Percentiles rank a stretch among this genome's conserved stretches.
Evolutionary conservation across 169 alveolate species (phyloP).

Genomic region (Plasmodium adleri): DNA sequence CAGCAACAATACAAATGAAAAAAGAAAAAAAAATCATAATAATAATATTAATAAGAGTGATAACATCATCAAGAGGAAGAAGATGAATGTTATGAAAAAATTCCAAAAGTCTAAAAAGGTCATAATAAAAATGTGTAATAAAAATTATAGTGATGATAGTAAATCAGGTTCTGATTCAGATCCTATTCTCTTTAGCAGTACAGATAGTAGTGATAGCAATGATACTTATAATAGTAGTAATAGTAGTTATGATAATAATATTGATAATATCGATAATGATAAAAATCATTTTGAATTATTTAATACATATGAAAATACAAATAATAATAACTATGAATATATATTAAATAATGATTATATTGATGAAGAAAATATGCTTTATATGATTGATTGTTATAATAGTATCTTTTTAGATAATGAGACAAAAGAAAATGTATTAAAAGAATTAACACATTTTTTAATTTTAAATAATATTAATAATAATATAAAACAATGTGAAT

Average conservation of each 20-base stretch:
- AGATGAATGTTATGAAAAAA: slow-evolving; percentile 9
- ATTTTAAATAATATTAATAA: slow-evolving; percentile 83
- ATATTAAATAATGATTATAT: background rate
- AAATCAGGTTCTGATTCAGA: slow-evolving; percentile 34
- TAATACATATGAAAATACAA: too few relatives aligned
- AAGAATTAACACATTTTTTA: slow-evolving; percentile 84
- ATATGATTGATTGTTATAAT: slow-evolving; percentile 59
- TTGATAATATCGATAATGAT: background rate
- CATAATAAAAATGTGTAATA: slow-evolving; percentile 23
- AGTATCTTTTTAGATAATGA: slow-evolving; percentile 46
- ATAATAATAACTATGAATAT: background rate
- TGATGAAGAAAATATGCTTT: slow-evolving; percentile 14
- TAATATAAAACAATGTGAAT: slow-evolving; percentile 84
- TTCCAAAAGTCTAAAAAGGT: slow-evolving; percentile 21
- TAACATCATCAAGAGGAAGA: background rate
- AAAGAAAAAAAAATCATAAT: background rate
- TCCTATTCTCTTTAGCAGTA: background rate
- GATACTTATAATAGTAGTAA: background rate
- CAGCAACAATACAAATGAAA: background rate
- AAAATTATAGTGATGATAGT: slow-evolving; percentile 69
- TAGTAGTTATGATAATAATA: slow-evolving; percentile 7
- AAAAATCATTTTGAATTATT: background rate
- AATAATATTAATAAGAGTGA: background rate
- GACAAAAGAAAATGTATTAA: slow-evolving; percentile 73
- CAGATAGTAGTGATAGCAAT: slow-evolving; percentile 1